Evolutionary conservation across 805 yeast genomes (phyloP), one percentile per base, ranked within the genome.

Genomic region (Saccharomycopsis sp.): DNA sequence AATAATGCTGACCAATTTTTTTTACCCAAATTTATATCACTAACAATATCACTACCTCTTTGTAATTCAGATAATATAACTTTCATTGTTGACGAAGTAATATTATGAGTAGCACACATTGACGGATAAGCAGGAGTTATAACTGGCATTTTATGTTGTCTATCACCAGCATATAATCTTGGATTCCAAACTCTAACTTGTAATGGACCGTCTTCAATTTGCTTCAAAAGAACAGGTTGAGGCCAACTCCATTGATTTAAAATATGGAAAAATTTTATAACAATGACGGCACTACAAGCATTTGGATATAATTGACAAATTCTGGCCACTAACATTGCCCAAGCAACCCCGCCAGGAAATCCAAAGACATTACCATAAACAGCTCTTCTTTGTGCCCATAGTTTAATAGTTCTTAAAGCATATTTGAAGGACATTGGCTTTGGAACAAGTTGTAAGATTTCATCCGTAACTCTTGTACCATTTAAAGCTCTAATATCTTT

Each of bases 291-390:
- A 46, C 96, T 79, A 10, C 87, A 94, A 0, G 97, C 94, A 60
- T 89, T 89, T 8, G 98, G 98, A 57, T 89, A 92, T 37, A 92
- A 63, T 58, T 92, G 98, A 60, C 98, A 92, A 21, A 92, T 86
- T 52, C 98, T 70, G 1, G 97, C 98, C n/a, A 88, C 96, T 31
- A 92, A 60, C 96, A 92, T 92, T 1, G 98, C 98, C 98, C 98
- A 92, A 1, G 98, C 98, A 36, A 92, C 98, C 60, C 98, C 98
- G 54, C 98, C 98, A 1, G 97, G 98, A 61, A 89, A 92, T 0
- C 98, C 98, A 70, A 81, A 85, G 34, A 92, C 81, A 55, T 92
- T 92, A 5, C 85, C 96, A 61, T 92, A 92, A 13, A 92, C 74
- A 0, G 96, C 97, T 37, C 97, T 70, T 53, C 87, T 75, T 56